Evolutionary conservation across 352 stramenopile species (phyloP).

Genomic region (Phytophthora nicotianae): DNA sequence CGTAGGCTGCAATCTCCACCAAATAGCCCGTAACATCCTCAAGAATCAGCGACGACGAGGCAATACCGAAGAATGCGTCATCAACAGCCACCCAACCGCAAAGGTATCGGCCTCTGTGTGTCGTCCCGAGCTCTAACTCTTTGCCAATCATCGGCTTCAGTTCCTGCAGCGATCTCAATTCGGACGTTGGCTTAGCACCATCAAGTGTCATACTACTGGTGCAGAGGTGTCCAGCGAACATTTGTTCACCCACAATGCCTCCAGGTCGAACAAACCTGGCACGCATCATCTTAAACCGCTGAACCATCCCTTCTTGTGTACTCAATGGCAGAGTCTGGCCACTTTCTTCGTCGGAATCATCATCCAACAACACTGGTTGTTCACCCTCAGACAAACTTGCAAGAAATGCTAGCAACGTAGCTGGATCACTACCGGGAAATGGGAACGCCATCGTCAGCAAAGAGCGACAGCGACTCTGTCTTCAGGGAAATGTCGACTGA

Average conservation of each 20-base stretch:
- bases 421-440: slow-evolving; percentile 13
- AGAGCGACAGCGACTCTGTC: too few species aligned
- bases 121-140: slow-evolving; percentile 32
- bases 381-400: slow-evolving; percentile 4
- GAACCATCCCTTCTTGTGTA: slow-evolving; percentile 21
- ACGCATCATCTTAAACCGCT: slow-evolving; percentile 28
- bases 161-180: slow-evolving; percentile 11
- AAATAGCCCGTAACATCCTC: slow-evolving; percentile 36
- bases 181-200: slow-evolving; percentile 18
- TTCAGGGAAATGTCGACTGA: too few species aligned
- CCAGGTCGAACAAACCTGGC: slow-evolving; percentile 22
- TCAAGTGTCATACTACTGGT: slow-evolving; percentile 1
- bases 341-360: slow-evolving; percentile 2
- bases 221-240: slow-evolving; percentile 1
- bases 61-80: slow-evolving; percentile 33
- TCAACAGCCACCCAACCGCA: slow-evolving; percentile 37
- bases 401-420: slow-evolving; percentile 14
- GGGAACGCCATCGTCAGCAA: slow-evolving; percentile 22
- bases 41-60: slow-evolving; percentile 25
- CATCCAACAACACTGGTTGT: slow-evolving; percentile 3
- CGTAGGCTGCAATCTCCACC: slow-evolving; percentile 39
- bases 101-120: slow-evolving; percentile 36
- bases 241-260: slow-evolving; percentile 22
- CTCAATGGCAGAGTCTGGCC: background rate
- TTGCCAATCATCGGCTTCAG: slow-evolving; percentile 32